Conservation (phyloP, 805 yeast genomes). For the Candida chauliodis region DNA sequence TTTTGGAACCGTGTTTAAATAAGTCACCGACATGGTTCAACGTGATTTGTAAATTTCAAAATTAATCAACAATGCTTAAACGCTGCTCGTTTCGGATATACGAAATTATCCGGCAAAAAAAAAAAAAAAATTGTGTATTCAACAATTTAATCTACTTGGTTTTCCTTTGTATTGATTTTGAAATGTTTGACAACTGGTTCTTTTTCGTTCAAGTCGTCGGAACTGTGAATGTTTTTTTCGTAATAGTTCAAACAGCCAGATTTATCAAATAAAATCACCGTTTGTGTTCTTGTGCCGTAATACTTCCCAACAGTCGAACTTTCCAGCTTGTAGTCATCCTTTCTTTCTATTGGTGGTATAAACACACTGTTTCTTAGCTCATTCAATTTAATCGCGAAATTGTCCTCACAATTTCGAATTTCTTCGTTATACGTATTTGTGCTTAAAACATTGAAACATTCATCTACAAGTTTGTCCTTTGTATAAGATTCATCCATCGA, state of each 20-base stretch:
- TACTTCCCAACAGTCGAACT: slow-evolving; percentile 41
- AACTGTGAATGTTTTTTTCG: slow-evolving; percentile 58
- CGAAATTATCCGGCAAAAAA: no score
- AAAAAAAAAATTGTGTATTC: no score
- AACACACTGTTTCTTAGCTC: slow-evolving; percentile 60
- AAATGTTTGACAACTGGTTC: slow-evolving; percentile 9
- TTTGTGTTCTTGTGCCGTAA: slow-evolving; percentile 89
- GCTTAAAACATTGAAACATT: slow-evolving; percentile 55
- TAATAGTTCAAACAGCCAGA: slow-evolving; percentile 51
- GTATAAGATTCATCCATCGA: slow-evolving; percentile 14
- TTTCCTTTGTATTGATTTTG: slow-evolving; percentile 11
- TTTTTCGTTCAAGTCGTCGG: slow-evolving; percentile 25
- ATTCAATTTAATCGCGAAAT: slow-evolving; percentile 21
- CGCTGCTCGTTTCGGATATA: no score
- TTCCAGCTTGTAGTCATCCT: slow-evolving; percentile 7
- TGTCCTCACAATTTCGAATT: slow-evolving; percentile 9
- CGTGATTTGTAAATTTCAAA: no score
- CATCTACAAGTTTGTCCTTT: slow-evolving; percentile 43
- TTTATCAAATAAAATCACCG: slow-evolving; percentile 60
- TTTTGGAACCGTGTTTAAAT: slow-evolving; percentile 8
- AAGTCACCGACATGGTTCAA: slow-evolving; percentile 4
- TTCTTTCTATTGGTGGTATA: slow-evolving; percentile 57
- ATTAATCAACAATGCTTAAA: no score
- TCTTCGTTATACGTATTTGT: slow-evolving; percentile 31
- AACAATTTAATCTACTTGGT: not conserved